Base-by-base conservation (phyloP, 2,329 filamentous ascomycete species). In the Fusarium begoniae region DNA sequence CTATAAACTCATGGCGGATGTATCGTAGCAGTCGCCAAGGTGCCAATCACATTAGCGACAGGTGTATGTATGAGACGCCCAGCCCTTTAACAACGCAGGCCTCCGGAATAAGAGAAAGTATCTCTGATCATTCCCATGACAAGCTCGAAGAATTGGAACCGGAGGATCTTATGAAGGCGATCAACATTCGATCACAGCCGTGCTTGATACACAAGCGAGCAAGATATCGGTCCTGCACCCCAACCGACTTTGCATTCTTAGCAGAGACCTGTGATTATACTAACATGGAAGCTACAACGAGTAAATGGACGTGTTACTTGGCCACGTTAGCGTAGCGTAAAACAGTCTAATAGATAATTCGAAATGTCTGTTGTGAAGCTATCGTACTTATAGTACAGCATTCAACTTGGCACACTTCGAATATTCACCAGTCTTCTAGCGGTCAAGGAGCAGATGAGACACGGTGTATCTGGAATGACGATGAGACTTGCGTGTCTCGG, bases 401-500 rank as follows among this genome's bases (percentile, higher is more conserved):
- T 26, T 48, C 40, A 47, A 30, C 30, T 47, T 41, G 22, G 40
- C 28, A 47, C 30, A 50, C 15, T 44, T 35, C 14, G 22, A 40
- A 35, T 8, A 17, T 35, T 37, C 24, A n/a, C 38, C 26, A 40
- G 17, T 37, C 28, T 55, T 59, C 24, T 55, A 30, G 58, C 63
- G 63, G 66, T 72, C 45, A 70, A 38, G 53, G 32, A 41, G 38
- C 9, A 55, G 40, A 35, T 40, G 32, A 56, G 43, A 35, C 35
- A 47, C 47, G n/a, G 48, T 56, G 47, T 32, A 51, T 50, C 32
- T 43, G 57, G 71, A 74, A 71, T 68, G 70, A 24, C 15, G n/a
- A 63, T 67, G 66, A 73, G 63, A 74, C 66, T 41, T 37, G 57
- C 63, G 35, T 74, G 63, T 74, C 62, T 73, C 40, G 54, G 57